Percentiles rank a stretch among this genome's conserved stretches.
These are phyloP conservation scores for Coemansia reversa DNA, from an alignment of 192 early-diverging fungal species.

Conservation along the genomic window DNA sequence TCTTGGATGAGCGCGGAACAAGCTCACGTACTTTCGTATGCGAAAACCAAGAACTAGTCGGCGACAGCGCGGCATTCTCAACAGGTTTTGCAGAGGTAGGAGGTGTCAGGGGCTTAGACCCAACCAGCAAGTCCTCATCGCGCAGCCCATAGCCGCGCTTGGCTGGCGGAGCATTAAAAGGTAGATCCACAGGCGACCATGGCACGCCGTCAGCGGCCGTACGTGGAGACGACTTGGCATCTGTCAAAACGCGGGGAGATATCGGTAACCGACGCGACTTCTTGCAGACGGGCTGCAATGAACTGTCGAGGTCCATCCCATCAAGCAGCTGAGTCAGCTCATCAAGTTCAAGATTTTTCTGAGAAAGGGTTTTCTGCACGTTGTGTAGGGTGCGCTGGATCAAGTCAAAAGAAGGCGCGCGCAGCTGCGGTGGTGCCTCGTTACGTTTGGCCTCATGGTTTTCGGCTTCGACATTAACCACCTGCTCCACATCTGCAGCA, in stretches of 20 bases:
- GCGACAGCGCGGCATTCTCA: background rate
- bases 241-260: background rate
- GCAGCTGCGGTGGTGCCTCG: constrained; percentile 20
- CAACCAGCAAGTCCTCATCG: constrained; percentile 24
- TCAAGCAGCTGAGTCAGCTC: constrained; percentile 31
- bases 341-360: constrained; percentile 53
- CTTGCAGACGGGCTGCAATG: background rate
- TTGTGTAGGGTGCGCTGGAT: constrained; percentile 54
- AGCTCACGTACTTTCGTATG: constrained; percentile 43
- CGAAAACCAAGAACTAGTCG: constrained; percentile 20
- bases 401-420: constrained; percentile 41
- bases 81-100: background rate
- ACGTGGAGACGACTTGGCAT: constrained; percentile 4
- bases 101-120: background rate
- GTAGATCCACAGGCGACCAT: constrained; percentile 31
- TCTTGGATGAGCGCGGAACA: constrained; percentile 31
- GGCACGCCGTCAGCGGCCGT: constrained; percentile 41
- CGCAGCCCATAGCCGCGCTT: constrained; percentile 39
- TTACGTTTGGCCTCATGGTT: constrained; percentile 13
- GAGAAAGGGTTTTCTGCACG: constrained; percentile 33
- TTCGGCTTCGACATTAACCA: constrained; percentile 19
- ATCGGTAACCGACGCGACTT: constrained; percentile 7
- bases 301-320: constrained; percentile 9
- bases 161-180: constrained; percentile 17
- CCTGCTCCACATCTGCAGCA: constrained; percentile 24